Conservation (phyloP, 768 basidiomycete genomes). For the Lanmaoa pseudosensibilis region DNA sequence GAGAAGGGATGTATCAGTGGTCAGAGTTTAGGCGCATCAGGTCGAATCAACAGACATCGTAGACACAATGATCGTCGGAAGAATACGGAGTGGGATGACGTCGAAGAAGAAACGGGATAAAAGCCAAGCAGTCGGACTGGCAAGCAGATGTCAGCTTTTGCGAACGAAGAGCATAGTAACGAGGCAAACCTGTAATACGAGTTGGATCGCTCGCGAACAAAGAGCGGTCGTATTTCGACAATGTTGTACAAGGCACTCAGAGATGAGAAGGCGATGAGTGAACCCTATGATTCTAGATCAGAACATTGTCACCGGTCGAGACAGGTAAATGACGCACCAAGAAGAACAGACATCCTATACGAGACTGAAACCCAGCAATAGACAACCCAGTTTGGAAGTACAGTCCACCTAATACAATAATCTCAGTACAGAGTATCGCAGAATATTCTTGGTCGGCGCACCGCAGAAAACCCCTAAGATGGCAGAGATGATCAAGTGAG, state of each 20-base stretch:
- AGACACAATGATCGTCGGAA: slow-evolving; percentile 85
- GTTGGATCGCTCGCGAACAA: slow-evolving; percentile 85
- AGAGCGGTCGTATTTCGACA: slow-evolving; percentile 79
- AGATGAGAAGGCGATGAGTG: slow-evolving; percentile 87
- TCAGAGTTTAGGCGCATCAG: not conserved
- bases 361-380: slow-evolving; percentile 91
- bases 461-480: slow-evolving; percentile 87
- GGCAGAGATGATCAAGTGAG: slow-evolving; percentile 69
- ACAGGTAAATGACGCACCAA: slow-evolving; percentile 44
- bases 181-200: slow-evolving; percentile 73
- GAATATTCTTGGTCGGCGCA: slow-evolving; percentile 30
- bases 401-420: slow-evolving; percentile 59
- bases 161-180: not conserved
- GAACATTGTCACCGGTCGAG: not conserved
- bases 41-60: slow-evolving; percentile 59
- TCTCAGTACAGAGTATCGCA: not conserved
- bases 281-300: slow-evolving; percentile 52
- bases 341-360: slow-evolving; percentile 96
- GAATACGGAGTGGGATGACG: slow-evolving; percentile 80
- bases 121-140: slow-evolving; percentile 86
- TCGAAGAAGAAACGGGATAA: slow-evolving; percentile 88
- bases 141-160: not conserved
- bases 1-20: slow-evolving; percentile 6
- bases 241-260: slow-evolving; percentile 90
- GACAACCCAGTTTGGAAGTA: slow-evolving; percentile 78